Evolutionary conservation across 768 basidiomycete genomes (phyloP).

Genomic region (Boletus rubroflammeus): DNA sequence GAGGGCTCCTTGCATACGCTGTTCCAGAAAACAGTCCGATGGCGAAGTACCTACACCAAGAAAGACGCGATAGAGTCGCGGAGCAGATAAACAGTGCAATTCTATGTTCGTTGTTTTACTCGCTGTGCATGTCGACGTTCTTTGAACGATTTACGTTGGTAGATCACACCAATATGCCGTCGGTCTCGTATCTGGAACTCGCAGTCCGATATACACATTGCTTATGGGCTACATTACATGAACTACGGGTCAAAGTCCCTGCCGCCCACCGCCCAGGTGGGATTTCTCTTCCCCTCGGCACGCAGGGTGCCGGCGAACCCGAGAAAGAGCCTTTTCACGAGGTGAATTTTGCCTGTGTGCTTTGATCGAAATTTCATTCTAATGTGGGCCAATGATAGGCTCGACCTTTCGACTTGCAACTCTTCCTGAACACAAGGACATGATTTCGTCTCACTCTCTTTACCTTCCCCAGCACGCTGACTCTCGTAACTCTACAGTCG

Average conservation of each 20-base stretch:
- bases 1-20: constrained; percentile 78
- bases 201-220: constrained; percentile 61
- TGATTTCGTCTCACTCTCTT: constrained; percentile 26
- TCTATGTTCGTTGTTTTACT: constrained; percentile 52
- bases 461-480: not conserved
- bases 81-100: constrained; percentile 88
- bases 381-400: constrained; percentile 27
- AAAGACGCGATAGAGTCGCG: constrained; percentile 76
- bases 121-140: not conserved
- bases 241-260: constrained; percentile 44
- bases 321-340: constrained; percentile 37
- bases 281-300: constrained; percentile 41
- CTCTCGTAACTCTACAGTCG: not conserved
- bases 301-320: constrained; percentile 20
- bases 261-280: constrained; percentile 39
- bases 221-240: constrained; percentile 56
- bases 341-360: constrained; percentile 25
- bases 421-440: constrained; percentile 47
- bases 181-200: constrained; percentile 62
- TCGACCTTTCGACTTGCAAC: constrained; percentile 52
- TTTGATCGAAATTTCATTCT: not conserved
- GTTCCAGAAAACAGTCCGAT: constrained; percentile 76
- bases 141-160: constrained; percentile 3
- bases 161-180: constrained; percentile 52
- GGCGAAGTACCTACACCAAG: constrained; percentile 69